These are phyloP conservation scores for Quercus phellos DNA, from an alignment of 331 rosid genomes.

Conservation along the genomic window DNA sequence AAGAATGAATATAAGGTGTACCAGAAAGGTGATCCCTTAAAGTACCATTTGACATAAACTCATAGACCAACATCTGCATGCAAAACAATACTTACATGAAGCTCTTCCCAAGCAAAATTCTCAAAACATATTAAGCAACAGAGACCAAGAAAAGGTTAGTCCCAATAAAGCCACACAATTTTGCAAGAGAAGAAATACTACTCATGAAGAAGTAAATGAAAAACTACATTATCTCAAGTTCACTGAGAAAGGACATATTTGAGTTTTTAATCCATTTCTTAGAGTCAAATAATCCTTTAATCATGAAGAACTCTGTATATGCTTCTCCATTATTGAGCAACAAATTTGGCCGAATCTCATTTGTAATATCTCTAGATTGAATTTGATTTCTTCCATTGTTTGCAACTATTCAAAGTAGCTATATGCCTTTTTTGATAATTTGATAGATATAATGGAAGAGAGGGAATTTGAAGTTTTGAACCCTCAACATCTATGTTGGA, in stretches of 20 bases:
- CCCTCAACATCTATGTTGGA: background rate
- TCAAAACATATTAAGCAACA: background rate
- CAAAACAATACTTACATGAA: slow-evolving; percentile 6
- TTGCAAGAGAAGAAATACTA: background rate
- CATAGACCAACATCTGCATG: slow-evolving; percentile 94
- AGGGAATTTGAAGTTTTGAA: too few relatives aligned
- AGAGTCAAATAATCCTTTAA: background rate
- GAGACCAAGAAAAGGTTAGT: background rate
- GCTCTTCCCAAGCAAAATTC: background rate
- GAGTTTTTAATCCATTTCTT: background rate
- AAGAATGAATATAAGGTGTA: slow-evolving; percentile 27
- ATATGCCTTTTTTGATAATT: too few relatives aligned
- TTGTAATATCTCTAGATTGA: background rate
- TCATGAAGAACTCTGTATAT: too few relatives aligned
- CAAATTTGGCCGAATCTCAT: too few relatives aligned
- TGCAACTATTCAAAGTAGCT: background rate
- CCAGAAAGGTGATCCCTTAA: slow-evolving; percentile 92
- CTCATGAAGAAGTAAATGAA: too few relatives aligned
- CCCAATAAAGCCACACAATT: background rate
- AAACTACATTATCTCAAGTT: too few relatives aligned
- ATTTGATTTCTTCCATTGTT: background rate
- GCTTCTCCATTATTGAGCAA: too few relatives aligned
- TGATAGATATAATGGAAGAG: too few relatives aligned
- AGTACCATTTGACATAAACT: slow-evolving; percentile 87
- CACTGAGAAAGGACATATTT: background rate